phyloP scores from a whole-genome alignment of 2,329 filamentous ascomycete genomes.

The Penicillium digitatum region DNA sequence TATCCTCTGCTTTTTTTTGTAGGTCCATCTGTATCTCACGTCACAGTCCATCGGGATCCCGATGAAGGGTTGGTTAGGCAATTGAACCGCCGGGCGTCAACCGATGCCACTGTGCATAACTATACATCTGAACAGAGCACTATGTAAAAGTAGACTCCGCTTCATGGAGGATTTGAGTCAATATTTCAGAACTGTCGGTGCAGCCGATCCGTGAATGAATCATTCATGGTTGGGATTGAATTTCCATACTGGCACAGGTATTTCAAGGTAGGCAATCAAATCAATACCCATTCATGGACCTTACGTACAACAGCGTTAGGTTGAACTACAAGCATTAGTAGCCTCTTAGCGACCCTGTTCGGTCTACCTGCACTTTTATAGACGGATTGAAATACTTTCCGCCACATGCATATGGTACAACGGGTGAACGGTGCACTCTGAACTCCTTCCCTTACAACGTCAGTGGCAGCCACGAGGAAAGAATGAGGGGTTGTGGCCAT shows the following conservation, averaged over 20 bases:
- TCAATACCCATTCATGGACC: not conserved
- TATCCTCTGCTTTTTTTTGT: not conserved
- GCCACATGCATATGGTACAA: not conserved
- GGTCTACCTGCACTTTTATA: not conserved
- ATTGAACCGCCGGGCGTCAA: not conserved
- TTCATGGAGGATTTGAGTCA: not conserved
- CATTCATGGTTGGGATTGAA: not conserved
- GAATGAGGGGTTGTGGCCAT: not conserved
- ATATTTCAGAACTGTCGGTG: not conserved
- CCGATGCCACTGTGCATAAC: constrained; percentile 2
- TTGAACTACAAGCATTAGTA: not conserved
- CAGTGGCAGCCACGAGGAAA: constrained; percentile 5
- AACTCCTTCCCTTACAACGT: not conserved
- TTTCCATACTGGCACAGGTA: not conserved
- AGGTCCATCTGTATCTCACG: not conserved
- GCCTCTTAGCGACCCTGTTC: not conserved
- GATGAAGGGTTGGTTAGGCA: not conserved
- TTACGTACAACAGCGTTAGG: not conserved
- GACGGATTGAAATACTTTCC: not conserved
- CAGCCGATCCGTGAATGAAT: not conserved
- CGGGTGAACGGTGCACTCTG: not conserved
- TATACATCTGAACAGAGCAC: not conserved
- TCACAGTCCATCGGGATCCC: not conserved
- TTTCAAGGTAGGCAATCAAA: not conserved
- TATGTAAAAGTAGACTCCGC: not conserved